These are phyloP conservation scores for Elsinoe perseae DNA, from an alignment of 2,329 filamentous ascomycete genomes.

Conservation along the genomic window DNA sequence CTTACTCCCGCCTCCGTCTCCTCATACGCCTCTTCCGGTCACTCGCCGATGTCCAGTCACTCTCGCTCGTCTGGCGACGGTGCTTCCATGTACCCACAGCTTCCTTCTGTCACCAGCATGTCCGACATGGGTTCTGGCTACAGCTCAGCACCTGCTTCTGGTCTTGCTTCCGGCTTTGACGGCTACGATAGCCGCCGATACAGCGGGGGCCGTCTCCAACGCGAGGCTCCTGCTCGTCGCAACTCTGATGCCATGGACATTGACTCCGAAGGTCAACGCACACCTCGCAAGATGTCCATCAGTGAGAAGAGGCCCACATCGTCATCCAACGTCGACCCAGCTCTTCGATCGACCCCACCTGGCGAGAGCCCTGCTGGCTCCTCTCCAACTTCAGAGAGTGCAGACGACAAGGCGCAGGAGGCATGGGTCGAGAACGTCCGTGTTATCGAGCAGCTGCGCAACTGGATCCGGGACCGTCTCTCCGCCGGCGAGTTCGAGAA, in stretches of 20 bases:
- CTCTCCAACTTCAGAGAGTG: slow-evolving; percentile 22
- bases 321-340: slow-evolving; percentile 30
- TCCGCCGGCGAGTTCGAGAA: slow-evolving; percentile 44
- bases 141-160: slow-evolving; percentile 59
- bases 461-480: slow-evolving; percentile 49
- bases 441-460: slow-evolving; percentile 53
- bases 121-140: slow-evolving; percentile 50
- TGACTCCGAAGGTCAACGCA: slow-evolving; percentile 32
- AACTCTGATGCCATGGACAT: slow-evolving; percentile 35
- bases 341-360: slow-evolving; percentile 26
- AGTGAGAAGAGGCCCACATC: slow-evolving; percentile 17
- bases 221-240: slow-evolving; percentile 41
- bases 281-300: slow-evolving; percentile 30
- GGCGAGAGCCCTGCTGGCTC: slow-evolving; percentile 21
- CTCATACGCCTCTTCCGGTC: slow-evolving; percentile 64
- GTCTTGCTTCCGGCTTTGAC: slow-evolving; percentile 58
- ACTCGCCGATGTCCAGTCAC: slow-evolving; percentile 67
- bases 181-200: slow-evolving; percentile 54
- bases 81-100: slow-evolving; percentile 65
- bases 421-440: slow-evolving; percentile 58
- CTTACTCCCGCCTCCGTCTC: slow-evolving; percentile 68
- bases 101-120: slow-evolving; percentile 63
- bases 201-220: slow-evolving; percentile 53
- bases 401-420: slow-evolving; percentile 43
- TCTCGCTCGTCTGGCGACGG: slow-evolving; percentile 51